Evolutionary conservation across 1,139 yeast species (phyloP).

Genomic region (Hansenula lynferdii): DNA sequence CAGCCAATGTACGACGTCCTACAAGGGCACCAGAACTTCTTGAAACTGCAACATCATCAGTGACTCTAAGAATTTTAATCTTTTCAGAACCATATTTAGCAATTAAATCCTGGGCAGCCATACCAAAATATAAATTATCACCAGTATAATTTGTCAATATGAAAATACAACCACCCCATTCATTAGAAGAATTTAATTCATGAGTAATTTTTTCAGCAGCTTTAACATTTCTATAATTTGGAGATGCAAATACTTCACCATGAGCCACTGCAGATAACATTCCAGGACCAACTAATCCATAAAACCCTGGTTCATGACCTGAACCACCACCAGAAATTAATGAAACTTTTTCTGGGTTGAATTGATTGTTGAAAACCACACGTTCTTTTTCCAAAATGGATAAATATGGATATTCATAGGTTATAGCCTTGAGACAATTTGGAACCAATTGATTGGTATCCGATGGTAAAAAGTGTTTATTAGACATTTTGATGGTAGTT

Average conservation of each 20-base stretch:
- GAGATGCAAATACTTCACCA: slow-evolving; percentile 3
- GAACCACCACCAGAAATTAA: slow-evolving; percentile 2
- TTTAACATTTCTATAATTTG: slow-evolving; percentile 2
- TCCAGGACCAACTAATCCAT: slow-evolving; percentile 2
- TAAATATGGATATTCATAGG: slow-evolving; percentile 1
- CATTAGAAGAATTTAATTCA: not conserved
- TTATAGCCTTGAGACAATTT: not conserved
- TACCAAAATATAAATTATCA: slow-evolving; percentile 3
- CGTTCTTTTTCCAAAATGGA: slow-evolving; percentile 1
- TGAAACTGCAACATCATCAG: slow-evolving; percentile 45
- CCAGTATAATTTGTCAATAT: slow-evolving; percentile 2
- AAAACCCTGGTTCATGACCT: slow-evolving; percentile 2
- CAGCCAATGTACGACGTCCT: slow-evolving; percentile 48
- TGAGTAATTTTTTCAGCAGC: slow-evolving; percentile 2
- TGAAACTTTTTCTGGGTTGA: not conserved
- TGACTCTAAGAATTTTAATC: slow-evolving; percentile 49
- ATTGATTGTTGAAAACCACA: slow-evolving; percentile 1
- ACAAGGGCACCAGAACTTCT: slow-evolving; percentile 38
- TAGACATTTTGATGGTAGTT: no score
- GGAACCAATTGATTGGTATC: not conserved
- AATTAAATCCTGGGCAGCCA: slow-evolving; percentile 56
- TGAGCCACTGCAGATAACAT: slow-evolving; percentile 2
- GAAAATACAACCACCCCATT: slow-evolving; percentile 2
- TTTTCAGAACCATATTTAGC: slow-evolving; percentile 66
- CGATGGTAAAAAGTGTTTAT: slow-evolving; percentile 1